Evolutionary conservation across 495 filamentous ascomycete species (phyloP), one percentile per base, ranked within the genome.

Genomic region (Aspergillus ellipticus): DNA sequence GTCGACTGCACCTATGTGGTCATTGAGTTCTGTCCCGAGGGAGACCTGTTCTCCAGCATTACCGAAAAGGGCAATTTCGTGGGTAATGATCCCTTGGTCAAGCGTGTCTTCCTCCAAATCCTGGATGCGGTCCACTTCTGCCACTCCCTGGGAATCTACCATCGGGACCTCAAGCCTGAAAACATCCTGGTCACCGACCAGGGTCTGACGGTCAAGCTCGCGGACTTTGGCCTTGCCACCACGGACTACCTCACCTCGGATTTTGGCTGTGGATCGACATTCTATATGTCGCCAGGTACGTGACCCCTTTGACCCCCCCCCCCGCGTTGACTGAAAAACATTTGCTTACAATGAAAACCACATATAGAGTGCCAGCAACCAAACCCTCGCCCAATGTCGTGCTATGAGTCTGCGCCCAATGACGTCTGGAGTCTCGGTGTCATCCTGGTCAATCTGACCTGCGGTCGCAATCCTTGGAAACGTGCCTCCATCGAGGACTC

Each of bases 281-380:
- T 99, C 69, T 97, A 99, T 77, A 97, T 97, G 95, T 93, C 88
- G 55, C 94, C 94, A 83, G 94, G 94, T 97, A 89, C 74, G 81
- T 62, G 52, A 15, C 17, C 7, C 22, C 11, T 49, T 42, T 35
- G 10, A 16, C 37, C 35, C 35, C 15, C 46, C 33, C 26, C 10
- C 47, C 29, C 4, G n/a, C 6, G 42, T 56, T 53, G 21, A 20
- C 46, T 51, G 17, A 55, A 49, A 49, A 48, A 42, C 28, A 51
- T 58, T 37, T 26, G 22, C 22, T 54, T 20, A 48, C 24, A 20
- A 13, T 13, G 35, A 15, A 15, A n/a, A 39, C 11, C 11, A 13
- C 35, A 39, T 15, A 97, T 15, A 97, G 94, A 97, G 83, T 98
- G 95, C 68, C 89, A 97, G 78, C 89, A 95, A 69, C 78, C 87